phyloP scores from a whole-genome alignment of 2,329 filamentous ascomycete genomes.

The Diplodia intermedia region DNA sequence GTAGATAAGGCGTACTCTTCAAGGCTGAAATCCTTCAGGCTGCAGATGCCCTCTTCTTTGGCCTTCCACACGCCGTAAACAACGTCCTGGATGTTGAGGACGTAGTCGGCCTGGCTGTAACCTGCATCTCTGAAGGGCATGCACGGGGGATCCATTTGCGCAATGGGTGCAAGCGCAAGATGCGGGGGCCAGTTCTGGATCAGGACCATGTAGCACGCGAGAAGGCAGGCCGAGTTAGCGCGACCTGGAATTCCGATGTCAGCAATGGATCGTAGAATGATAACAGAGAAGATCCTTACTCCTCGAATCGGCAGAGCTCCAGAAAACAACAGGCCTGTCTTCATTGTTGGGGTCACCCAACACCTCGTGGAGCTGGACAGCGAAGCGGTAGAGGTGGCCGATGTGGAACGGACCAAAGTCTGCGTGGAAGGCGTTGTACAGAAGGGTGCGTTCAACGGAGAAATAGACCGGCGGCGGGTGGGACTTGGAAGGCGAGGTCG shows the following conservation, averaged over 20 bases:
- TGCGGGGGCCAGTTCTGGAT: conserved; percentile 98
- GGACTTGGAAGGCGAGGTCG: conserved; percentile 56
- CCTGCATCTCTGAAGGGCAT: conserved; percentile 99
- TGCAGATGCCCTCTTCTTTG: conserved; percentile 92
- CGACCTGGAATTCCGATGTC: conserved; percentile 63
- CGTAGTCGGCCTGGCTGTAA: conserved; percentile 97
- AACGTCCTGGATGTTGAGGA: conserved; percentile 93
- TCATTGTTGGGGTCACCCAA: conserved; percentile 90
- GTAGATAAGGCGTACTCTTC: conserved; percentile 69
- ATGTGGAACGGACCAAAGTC: conserved; percentile 98
- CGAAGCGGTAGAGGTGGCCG: conserved; percentile 95
- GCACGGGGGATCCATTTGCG: conserved; percentile 93
- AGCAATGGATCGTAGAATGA: not conserved
- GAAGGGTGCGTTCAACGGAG: conserved; percentile 86
- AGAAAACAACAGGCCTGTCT: conserved; percentile 90
- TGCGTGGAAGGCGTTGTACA: conserved; percentile 98
- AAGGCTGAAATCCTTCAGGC: conserved; percentile 90
- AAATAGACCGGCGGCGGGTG: conserved; percentile 86
- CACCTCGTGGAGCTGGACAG: conserved; percentile 93
- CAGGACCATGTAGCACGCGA: conserved; percentile 98
- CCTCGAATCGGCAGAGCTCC: conserved; percentile 88
- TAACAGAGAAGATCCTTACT: conserved; percentile 65
- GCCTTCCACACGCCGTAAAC: conserved; percentile 99
- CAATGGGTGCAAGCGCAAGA: conserved; percentile 90
- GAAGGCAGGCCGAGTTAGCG: conserved; percentile 90